These are phyloP conservation scores for Leucogyrophana mollusca DNA, from an alignment of 768 basidiomycete species.

Conservation along the genomic window DNA sequence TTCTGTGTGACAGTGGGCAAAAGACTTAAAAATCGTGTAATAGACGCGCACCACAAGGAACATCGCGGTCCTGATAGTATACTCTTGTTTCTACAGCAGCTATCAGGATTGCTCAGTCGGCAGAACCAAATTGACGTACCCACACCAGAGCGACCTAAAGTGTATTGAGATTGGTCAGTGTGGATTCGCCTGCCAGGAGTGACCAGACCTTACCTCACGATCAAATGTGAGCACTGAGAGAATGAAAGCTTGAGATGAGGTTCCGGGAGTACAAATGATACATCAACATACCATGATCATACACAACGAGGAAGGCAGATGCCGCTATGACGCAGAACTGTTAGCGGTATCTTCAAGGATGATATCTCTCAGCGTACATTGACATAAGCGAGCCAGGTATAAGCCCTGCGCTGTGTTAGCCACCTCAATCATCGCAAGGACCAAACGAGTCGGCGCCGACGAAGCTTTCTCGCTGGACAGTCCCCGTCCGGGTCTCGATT, in stretches of 20 bases:
- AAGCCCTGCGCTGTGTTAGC: neutral
- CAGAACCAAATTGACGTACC: neutral
- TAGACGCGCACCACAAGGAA: neutral
- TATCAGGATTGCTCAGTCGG: neutral
- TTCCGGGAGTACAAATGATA: neutral
- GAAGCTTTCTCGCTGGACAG: too few relatives aligned
- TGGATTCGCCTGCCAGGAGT: neutral
- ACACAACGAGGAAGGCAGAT: neutral
- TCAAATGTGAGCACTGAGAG: conserved; percentile 1
- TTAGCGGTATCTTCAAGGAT: neutral
- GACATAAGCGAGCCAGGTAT: neutral
- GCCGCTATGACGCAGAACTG: conserved; percentile 1
- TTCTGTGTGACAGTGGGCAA: neutral
- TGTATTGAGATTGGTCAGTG: neutral
- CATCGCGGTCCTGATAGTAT: neutral
- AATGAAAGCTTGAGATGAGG: neutral
- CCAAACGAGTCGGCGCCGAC: too few relatives aligned
- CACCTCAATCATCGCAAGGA: too few relatives aligned
- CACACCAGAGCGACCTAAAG: conserved; percentile 4
- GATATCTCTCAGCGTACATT: neutral
- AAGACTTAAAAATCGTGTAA: neutral
- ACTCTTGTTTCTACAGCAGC: neutral
- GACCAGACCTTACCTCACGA: conserved; percentile 1
- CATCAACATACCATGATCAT: conserved; percentile 5
- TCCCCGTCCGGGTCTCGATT: too few relatives aligned